These are phyloP conservation scores for Phaffia australis DNA, from an alignment of 768 basidiomycete genomes.

Conservation along the genomic window DNA sequence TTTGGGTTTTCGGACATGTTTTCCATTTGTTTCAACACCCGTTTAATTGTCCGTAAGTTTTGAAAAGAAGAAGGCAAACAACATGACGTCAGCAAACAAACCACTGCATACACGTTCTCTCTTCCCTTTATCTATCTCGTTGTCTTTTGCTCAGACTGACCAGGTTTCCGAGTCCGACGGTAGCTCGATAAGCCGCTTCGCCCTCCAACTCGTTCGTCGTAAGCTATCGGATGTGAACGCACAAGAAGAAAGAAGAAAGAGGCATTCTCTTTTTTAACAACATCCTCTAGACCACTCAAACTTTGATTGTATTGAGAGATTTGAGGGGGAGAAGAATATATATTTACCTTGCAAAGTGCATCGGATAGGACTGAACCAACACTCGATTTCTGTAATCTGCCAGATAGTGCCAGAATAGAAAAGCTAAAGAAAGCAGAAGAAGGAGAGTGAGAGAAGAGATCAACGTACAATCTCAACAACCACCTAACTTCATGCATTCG, in stretches of 20 bases:
- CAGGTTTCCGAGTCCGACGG: slow-evolving; percentile 38
- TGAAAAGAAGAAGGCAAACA: neutral
- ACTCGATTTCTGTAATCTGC: slow-evolving; percentile 25
- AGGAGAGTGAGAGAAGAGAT: neutral
- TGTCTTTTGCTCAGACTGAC: slow-evolving; percentile 26
- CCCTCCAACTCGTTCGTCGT: slow-evolving; percentile 29
- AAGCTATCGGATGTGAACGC: slow-evolving; percentile 1
- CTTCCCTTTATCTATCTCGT: no score
- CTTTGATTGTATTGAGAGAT: neutral
- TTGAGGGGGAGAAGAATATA: neutral
- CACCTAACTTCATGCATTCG: neutral
- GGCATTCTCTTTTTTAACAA: slow-evolving; percentile 10
- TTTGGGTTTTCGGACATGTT: no score
- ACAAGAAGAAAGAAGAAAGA: neutral
- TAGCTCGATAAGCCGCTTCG: slow-evolving; percentile 36
- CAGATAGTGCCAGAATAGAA: slow-evolving; percentile 30
- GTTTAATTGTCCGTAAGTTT: neutral
- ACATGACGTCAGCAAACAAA: neutral
- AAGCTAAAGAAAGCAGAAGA: slow-evolving; percentile 23
- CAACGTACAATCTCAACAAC: neutral
- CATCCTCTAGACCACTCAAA: neutral
- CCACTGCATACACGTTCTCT: no score
- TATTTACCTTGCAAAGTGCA: slow-evolving; percentile 28
- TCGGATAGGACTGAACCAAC: slow-evolving; percentile 29
- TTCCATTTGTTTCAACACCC: no score